Conservation (phyloP, 2,329 filamentous ascomycete genomes). For the Phoma sp. region DNA sequence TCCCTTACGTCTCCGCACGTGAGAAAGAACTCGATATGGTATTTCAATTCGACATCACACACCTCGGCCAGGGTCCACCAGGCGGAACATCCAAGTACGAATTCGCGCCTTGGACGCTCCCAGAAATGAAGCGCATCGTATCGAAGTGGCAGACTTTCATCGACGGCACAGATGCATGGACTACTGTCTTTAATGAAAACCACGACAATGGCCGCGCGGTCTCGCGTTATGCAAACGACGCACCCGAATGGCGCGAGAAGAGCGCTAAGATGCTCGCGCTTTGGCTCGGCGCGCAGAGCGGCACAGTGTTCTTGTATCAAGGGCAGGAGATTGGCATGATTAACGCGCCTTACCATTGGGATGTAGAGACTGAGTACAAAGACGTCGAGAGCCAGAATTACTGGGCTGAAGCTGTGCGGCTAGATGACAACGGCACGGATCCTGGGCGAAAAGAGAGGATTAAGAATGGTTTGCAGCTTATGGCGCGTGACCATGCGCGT, state of each 20-base stretch:
- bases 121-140: constrained; percentile 52
- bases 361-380: constrained; percentile 63
- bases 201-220: constrained; percentile 68
- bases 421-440: constrained; percentile 31
- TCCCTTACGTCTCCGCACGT: constrained; percentile 52
- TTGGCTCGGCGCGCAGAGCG: constrained; percentile 57
- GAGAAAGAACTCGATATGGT: constrained; percentile 57
- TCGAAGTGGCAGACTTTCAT: constrained; percentile 58
- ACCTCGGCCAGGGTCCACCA: constrained; percentile 45
- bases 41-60: constrained; percentile 56
- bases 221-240: constrained; percentile 60
- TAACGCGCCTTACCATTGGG: constrained; percentile 61
- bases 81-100: constrained; percentile 44
- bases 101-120: constrained; percentile 49
- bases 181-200: constrained; percentile 69
- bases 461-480: constrained; percentile 62
- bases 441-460: constrained; percentile 43
- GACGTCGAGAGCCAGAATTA: constrained; percentile 65
- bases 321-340: constrained; percentile 69
- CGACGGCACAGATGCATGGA: constrained; percentile 59
- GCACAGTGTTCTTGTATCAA: constrained; percentile 67
- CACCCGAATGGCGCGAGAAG: constrained; percentile 52
- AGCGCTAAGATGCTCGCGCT: constrained; percentile 64
- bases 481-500: constrained; percentile 73
- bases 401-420: constrained; percentile 46